phyloP scores from a whole-genome alignment of 2,329 filamentous ascomycete genomes.

The Monilinia aucupariae region DNA sequence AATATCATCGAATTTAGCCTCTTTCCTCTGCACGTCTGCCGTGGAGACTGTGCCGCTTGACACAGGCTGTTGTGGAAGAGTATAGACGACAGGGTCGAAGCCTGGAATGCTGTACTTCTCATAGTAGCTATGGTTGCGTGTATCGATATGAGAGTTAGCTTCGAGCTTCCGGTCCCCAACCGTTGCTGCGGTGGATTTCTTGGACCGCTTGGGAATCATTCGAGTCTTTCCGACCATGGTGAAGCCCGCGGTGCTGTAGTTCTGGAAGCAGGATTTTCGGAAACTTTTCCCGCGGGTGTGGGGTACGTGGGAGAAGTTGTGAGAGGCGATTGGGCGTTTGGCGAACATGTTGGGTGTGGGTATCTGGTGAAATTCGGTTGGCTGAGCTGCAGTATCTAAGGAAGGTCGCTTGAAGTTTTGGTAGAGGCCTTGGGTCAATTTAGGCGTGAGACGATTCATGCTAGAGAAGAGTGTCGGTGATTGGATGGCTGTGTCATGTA shows the following conservation, averaged over 20 bases:
- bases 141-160: background rate
- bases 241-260: background rate
- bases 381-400: rapidly evolving
- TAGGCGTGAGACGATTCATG: background rate
- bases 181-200: rapidly evolving
- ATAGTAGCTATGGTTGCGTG: background rate
- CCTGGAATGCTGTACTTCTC: background rate
- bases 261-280: background rate
- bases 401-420: background rate
- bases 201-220: background rate
- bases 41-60: too few species aligned
- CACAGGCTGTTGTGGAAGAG: background rate
- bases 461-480: background rate
- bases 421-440: background rate
- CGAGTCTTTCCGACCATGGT: background rate
- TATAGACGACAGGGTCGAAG: background rate
- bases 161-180: background rate
- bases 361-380: background rate
- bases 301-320: too few species aligned
- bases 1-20: background rate
- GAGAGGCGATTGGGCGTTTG: background rate
- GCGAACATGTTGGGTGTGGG: background rate
- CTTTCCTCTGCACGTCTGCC: too few species aligned
- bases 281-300: background rate
- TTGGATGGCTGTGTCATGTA: background rate